These are phyloP conservation scores for Phytopythium montanum DNA, from an alignment of 352 stramenopile species.

Conservation along the genomic window DNA sequence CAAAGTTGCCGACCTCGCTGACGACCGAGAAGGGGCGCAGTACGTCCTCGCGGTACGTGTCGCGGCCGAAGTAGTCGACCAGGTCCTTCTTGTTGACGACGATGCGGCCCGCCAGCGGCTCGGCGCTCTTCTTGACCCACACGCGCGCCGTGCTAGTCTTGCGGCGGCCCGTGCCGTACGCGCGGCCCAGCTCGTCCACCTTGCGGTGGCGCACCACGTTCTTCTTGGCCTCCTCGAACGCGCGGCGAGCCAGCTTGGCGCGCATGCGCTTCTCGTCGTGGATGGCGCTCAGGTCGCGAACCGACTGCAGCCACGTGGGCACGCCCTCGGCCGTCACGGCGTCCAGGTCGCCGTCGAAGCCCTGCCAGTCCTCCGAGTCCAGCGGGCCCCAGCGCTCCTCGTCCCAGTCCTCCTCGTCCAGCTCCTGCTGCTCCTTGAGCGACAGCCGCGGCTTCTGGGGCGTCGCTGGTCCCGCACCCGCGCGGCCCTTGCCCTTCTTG, in stretches of 20 bases:
- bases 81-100: constrained; percentile 94
- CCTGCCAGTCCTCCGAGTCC: constrained; percentile 74
- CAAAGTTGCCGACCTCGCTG: constrained; percentile 79
- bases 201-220: constrained; percentile 67
- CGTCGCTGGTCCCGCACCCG: constrained; percentile 11
- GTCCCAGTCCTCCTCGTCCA: constrained; percentile 53
- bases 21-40: constrained; percentile 76
- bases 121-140: constrained; percentile 86
- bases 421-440: constrained; percentile 37
- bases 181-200: constrained; percentile 72
- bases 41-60: constrained; percentile 88
- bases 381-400: constrained; percentile 61
- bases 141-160: constrained; percentile 94
- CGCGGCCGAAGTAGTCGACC: constrained; percentile 91
- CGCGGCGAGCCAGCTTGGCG: constrained; percentile 59
- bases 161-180: constrained; percentile 90
- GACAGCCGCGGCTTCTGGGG: constrained; percentile 13
- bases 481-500: constrained; percentile 7
- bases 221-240: constrained; percentile 69
- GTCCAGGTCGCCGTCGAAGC: constrained; percentile 77
- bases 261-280: constrained; percentile 63
- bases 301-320: constrained; percentile 77
- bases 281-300: constrained; percentile 65
- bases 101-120: constrained; percentile 85
- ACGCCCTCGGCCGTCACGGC: constrained; percentile 73